These are phyloP conservation scores for Eucalyptus coolabah DNA, from an alignment of 345 rosid genomes.

Conservation along the genomic window DNA sequence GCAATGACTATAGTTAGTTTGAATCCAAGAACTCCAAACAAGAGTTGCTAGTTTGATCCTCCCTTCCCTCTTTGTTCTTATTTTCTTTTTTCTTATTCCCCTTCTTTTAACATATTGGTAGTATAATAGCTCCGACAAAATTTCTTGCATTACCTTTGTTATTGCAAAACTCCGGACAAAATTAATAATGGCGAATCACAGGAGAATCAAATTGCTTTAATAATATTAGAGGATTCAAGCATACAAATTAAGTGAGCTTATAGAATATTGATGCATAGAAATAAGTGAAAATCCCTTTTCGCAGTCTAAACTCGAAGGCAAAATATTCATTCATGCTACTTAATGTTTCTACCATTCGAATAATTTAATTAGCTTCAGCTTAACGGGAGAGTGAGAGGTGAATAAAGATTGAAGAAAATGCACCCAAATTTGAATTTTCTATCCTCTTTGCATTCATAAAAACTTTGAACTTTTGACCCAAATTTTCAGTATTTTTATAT, in stretches of 20 bases:
- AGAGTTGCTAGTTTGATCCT: no score
- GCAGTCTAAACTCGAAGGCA: background rate
- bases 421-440: background rate
- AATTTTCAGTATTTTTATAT: background rate
- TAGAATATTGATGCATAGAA: background rate
- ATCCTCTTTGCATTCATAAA: background rate
- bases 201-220: background rate
- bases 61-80: background rate
- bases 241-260: background rate
- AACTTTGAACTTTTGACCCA: background rate
- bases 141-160: background rate
- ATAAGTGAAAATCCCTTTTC: background rate
- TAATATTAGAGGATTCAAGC: accelerated
- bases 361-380: background rate
- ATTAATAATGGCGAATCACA: background rate
- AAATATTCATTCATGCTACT: background rate
- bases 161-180: no score
- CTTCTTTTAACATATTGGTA: background rate
- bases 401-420: background rate
- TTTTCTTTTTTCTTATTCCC: no score
- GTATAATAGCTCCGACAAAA: background rate
- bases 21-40: background rate
- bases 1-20: background rate
- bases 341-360: background rate
- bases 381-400: background rate